These are phyloP conservation scores for Gryganskiella cystojenkinii DNA, from an alignment of 192 early-diverging fungal genomes.

Conservation along the genomic window DNA sequence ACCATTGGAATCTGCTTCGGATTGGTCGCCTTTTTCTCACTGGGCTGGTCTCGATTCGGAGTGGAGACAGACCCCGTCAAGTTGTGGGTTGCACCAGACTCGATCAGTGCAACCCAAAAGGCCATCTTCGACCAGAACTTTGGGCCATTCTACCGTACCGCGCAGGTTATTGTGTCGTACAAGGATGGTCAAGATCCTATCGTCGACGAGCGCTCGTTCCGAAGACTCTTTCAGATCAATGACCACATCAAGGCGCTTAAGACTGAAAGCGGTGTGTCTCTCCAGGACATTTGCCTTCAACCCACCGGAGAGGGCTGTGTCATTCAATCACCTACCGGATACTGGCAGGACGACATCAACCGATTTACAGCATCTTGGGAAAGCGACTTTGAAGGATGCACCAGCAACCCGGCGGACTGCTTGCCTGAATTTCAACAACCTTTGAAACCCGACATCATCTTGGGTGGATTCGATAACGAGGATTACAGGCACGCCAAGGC, in stretches of 20 bases:
- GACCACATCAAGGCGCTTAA: constrained; percentile 54
- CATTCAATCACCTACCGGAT: constrained; percentile 72
- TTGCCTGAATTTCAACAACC: constrained; percentile 73
- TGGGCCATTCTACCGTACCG: constrained; percentile 74
- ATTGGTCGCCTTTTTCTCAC: constrained; percentile 60
- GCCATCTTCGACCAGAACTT: constrained; percentile 70
- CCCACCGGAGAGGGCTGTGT: constrained; percentile 70
- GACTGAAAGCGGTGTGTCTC: constrained; percentile 41
- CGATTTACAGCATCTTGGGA: constrained; percentile 58
- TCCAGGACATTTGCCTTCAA: constrained; percentile 69
- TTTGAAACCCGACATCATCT: constrained; percentile 67
- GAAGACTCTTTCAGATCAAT: constrained; percentile 62
- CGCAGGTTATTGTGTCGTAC: constrained; percentile 66
- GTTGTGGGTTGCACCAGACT: constrained; percentile 70
- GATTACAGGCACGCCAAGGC: constrained; percentile 60
- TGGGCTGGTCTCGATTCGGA: constrained; percentile 65
- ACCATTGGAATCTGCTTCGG: constrained; percentile 56
- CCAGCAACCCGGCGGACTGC: constrained; percentile 59
- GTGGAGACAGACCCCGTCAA: constrained; percentile 67
- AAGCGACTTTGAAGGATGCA: constrained; percentile 57
- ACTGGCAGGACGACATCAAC: constrained; percentile 65
- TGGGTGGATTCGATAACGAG: constrained; percentile 60
- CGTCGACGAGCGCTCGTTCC: constrained; percentile 53
- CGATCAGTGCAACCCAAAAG: constrained; percentile 63
- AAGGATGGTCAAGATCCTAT: constrained; percentile 47